phyloP scores from a whole-genome alignment of 164 flowering plant genomes.

The Malania oleifera region DNA sequence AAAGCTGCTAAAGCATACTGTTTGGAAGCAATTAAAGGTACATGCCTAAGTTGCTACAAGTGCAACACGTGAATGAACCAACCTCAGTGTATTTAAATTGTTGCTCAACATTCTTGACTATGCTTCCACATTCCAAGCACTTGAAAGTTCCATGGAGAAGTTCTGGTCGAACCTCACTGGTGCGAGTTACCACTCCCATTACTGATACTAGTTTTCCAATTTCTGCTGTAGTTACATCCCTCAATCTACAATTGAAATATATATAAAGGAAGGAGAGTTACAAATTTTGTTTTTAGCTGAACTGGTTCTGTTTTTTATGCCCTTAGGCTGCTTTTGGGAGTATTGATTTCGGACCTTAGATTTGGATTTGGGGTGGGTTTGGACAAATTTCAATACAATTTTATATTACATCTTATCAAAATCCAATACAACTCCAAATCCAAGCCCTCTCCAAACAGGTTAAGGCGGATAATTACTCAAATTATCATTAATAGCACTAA shows the following conservation, averaged over 20 bases:
- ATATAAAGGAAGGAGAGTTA: no score
- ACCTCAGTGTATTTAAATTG: conserved; percentile 98
- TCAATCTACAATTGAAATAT: conserved; percentile 41
- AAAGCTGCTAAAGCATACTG: not conserved
- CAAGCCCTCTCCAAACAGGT: no score
- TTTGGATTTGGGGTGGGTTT: no score
- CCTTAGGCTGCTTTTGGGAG: no score
- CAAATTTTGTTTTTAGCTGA: no score
- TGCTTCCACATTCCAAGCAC: conserved; percentile 80
- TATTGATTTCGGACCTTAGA: no score
- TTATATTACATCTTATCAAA: no score
- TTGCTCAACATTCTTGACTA: conserved; percentile 85
- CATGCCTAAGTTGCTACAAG: not conserved
- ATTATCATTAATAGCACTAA: no score
- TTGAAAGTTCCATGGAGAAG: conserved; percentile 89
- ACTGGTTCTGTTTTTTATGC: no score
- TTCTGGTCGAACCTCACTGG: conserved; percentile 99
- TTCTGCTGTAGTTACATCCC: conserved; percentile 75
- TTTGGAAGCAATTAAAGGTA: not conserved
- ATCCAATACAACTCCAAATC: no score
- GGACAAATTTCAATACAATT: no score
- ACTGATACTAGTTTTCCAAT: conserved; percentile 88
- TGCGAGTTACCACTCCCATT: conserved; percentile 87
- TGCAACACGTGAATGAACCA: not conserved
- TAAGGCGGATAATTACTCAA: no score